Evolutionary conservation across 768 basidiomycete genomes (phyloP).

Genomic region (Boletellus emodensis): DNA sequence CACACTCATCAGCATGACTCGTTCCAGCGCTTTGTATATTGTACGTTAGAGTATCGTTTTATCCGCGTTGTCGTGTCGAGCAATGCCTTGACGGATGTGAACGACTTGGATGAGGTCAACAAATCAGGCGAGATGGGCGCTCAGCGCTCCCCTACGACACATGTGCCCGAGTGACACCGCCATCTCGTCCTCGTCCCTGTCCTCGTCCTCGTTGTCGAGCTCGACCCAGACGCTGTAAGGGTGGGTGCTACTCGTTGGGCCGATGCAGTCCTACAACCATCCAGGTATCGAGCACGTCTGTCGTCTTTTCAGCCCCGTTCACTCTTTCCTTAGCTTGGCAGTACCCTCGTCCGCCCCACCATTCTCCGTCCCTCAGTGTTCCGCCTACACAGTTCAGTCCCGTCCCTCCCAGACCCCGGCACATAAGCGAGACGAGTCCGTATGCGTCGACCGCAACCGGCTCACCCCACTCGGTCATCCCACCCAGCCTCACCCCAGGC

Average conservation of each 20-base stretch:
- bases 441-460: background rate
- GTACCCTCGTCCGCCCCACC: slow-evolving; percentile 19
- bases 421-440: slow-evolving; percentile 17
- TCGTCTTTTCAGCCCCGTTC: background rate
- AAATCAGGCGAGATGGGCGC: slow-evolving; percentile 24
- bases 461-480: slow-evolving; percentile 13
- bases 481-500: slow-evolving; percentile 25
- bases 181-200: background rate
- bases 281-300: slow-evolving; percentile 17
- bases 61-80: slow-evolving; percentile 12
- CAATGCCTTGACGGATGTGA: slow-evolving; percentile 1
- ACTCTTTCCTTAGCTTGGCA: slow-evolving; percentile 17
- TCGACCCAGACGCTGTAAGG: background rate
- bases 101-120: background rate
- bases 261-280: slow-evolving; percentile 33
- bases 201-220: background rate
- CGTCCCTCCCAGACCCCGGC: slow-evolving; percentile 16
- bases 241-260: too few relatives aligned
- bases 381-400: slow-evolving; percentile 4
- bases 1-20: slow-evolving; percentile 30
- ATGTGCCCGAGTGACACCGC: background rate
- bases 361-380: slow-evolving; percentile 17
- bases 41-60: slow-evolving; percentile 42
- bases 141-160: background rate
- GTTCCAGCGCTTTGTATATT: slow-evolving; percentile 35